These are phyloP conservation scores for Peniophora sp. DNA, from an alignment of 1,284 basidiomycete species.

Conservation along the genomic window DNA sequence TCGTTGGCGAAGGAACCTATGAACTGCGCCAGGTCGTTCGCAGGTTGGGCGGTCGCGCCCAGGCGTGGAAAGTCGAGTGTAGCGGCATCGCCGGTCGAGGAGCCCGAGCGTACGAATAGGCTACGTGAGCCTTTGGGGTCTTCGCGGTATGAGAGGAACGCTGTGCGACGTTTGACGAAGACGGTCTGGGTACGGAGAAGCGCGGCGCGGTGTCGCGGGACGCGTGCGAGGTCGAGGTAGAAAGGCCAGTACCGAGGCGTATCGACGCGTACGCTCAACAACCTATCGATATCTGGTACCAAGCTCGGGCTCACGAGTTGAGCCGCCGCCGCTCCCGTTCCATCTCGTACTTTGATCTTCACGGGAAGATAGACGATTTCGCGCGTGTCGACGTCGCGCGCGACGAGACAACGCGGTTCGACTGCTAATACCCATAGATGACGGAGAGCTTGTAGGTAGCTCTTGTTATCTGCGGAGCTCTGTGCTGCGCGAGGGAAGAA, in stretches of 20 bases:
- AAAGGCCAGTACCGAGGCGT: conserved; percentile 94
- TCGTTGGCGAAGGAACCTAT: conserved; percentile 82
- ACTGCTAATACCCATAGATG: conserved; percentile 96
- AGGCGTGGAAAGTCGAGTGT: conserved; percentile 77
- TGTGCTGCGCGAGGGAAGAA: conserved; percentile 88
- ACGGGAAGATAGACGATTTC: conserved; percentile 89
- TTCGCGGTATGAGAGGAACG: conserved; percentile 87
- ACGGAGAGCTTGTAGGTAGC: conserved; percentile 87
- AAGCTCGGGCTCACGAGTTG: conserved; percentile 87
- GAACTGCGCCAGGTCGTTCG: conserved; percentile 72
- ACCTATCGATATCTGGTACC: conserved; percentile 77
- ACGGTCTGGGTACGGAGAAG: conserved; percentile 76
- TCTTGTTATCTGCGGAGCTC: conserved; percentile 79
- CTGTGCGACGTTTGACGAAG: conserved; percentile 87
- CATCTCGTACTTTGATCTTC: conserved; percentile 73
- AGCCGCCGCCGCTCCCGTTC: conserved; percentile 48
- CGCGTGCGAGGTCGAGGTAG: conserved; percentile 66
- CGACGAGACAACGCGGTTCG: conserved; percentile 88
- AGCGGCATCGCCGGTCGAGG: conserved; percentile 68
- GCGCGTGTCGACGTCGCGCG: conserved; percentile 83
- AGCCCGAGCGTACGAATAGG: conserved; percentile 75
- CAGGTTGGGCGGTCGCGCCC: conserved; percentile 57
- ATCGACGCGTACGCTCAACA: conserved; percentile 78
- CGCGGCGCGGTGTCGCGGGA: conserved; percentile 58
- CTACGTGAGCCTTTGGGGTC: conserved; percentile 91